phyloP scores from a whole-genome alignment of 805 yeast species.

The Saturnispora ahearnii region DNA sequence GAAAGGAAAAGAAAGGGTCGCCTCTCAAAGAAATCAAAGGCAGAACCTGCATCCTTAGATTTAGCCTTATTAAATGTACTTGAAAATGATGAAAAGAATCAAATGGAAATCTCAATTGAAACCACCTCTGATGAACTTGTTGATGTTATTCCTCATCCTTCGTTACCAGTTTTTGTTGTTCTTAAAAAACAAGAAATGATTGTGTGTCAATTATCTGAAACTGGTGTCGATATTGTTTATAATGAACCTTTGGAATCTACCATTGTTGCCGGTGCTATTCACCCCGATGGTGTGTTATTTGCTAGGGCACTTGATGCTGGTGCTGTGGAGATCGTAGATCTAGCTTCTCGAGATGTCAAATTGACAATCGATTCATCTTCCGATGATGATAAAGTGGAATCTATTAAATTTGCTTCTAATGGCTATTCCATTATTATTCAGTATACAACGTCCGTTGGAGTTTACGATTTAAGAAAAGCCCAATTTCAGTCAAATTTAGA shows the following conservation, averaged over 20 bases:
- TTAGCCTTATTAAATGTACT: not conserved
- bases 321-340: slow-evolving; percentile 12
- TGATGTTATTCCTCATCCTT: slow-evolving; percentile 11
- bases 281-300: slow-evolving; percentile 17
- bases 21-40: slow-evolving; percentile 4
- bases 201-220: slow-evolving; percentile 2
- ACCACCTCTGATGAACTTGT: not conserved
- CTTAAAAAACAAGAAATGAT: slow-evolving; percentile 4
- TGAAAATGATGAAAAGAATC: not conserved
- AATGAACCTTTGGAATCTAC: slow-evolving; percentile 1
- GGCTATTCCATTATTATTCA: slow-evolving; percentile 47
- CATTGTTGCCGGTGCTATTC: slow-evolving; percentile 10
- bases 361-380: slow-evolving; percentile 6
- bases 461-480: slow-evolving; percentile 21
- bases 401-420: slow-evolving; percentile 28
- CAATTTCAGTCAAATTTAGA: not conserved
- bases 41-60: not conserved
- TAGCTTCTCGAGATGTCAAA: slow-evolving; percentile 7
- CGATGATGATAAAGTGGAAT: not conserved
- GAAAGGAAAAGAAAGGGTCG: slow-evolving; percentile 4
- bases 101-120: not conserved
- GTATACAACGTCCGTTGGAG: slow-evolving; percentile 12
- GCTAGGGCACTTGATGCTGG: slow-evolving; percentile 10
- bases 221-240: slow-evolving; percentile 6
- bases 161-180: slow-evolving; percentile 9